Percentiles rank a stretch among this genome's conserved stretches.
phyloP scores from a whole-genome alignment of 2,329 filamentous ascomycete genomes.

The Penicillium sp. region DNA sequence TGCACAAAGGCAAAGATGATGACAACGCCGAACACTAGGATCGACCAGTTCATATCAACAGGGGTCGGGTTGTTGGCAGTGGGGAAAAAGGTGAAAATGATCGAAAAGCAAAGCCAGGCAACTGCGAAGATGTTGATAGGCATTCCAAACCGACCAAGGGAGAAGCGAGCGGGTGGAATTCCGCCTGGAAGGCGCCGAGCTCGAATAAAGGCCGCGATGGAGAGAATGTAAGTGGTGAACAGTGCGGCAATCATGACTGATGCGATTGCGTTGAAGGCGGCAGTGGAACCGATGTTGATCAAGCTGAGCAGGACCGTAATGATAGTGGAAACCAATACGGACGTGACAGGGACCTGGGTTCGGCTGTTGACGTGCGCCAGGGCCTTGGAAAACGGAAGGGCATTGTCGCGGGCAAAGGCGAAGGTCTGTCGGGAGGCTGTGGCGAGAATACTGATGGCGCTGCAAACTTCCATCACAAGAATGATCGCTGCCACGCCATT shows the following conservation, averaged over 20 bases:
- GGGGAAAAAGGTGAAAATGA: conserved; percentile 34
- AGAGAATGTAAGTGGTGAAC: conserved; percentile 54
- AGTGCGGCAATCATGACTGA: conserved; percentile 53
- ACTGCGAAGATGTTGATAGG: conserved; percentile 30
- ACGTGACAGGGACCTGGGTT: conserved; percentile 44
- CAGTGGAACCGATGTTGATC: conserved; percentile 54
- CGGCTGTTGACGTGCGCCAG: conserved; percentile 33
- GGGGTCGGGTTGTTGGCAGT: conserved; percentile 21
- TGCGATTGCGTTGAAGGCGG: conserved; percentile 56
- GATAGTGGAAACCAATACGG: conserved; percentile 35
- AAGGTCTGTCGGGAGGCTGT: conserved; percentile 39
- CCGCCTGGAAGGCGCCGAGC: conserved; percentile 21
- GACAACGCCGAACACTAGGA: conserved; percentile 25
- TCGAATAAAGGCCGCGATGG: conserved; percentile 24
- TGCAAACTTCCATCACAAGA: conserved; percentile 38
- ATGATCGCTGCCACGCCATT: conserved; percentile 50
- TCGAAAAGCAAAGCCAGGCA: conserved; percentile 27
- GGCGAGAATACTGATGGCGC: conserved; percentile 34
- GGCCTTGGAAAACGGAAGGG: conserved; percentile 32
- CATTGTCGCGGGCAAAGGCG: conserved; percentile 47
- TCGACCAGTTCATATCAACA: conserved; percentile 28
- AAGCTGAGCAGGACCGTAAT: conserved; percentile 43
- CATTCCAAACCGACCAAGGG: conserved; percentile 28
- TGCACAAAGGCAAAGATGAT: conserved; percentile 24
- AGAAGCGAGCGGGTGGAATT: conserved; percentile 23